Percentiles rank a stretch among this genome's conserved stretches.
Evolutionary conservation across 1,284 basidiomycete species (phyloP).

Genomic region (Puccinia triticina): DNA sequence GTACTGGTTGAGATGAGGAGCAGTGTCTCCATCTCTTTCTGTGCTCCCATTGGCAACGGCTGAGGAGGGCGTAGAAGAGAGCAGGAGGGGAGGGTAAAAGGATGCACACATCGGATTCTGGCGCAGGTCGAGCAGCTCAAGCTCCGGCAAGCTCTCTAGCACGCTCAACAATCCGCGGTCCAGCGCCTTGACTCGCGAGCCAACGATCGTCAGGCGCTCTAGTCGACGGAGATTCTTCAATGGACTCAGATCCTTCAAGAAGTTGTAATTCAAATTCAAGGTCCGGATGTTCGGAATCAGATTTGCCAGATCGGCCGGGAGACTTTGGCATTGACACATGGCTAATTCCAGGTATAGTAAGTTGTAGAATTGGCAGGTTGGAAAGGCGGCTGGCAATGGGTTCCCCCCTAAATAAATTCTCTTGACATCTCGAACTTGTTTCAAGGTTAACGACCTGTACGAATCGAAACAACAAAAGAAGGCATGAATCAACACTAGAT

Average conservation of each 20-base stretch:
- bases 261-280: conserved; percentile 95
- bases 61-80: conserved; percentile 68
- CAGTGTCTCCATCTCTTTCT: conserved; percentile 47
- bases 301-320: conserved; percentile 71
- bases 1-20: conserved; percentile 50
- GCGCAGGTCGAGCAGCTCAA: conserved; percentile 85
- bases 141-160: conserved; percentile 71
- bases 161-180: conserved; percentile 70
- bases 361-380: conserved; percentile 75
- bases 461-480: background rate
- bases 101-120: conserved; percentile 95
- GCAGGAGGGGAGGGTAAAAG: conserved; percentile 84
- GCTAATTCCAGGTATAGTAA: conserved; percentile 91
- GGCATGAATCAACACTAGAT: conserved; percentile 38
- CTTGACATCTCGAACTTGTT: conserved; percentile 83
- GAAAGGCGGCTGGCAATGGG: conserved; percentile 61
- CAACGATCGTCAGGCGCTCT: conserved; percentile 80
- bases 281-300: conserved; percentile 84
- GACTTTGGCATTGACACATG: conserved; percentile 76
- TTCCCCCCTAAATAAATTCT: conserved; percentile 84
- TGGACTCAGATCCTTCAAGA: conserved; percentile 71
- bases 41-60: conserved; percentile 62
- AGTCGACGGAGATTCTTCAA: conserved; percentile 75
- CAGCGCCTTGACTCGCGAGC: conserved; percentile 73
- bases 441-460: conserved; percentile 64